These are phyloP conservation scores for Cystoderma amianthinum DNA, from an alignment of 768 basidiomycete genomes.

Conservation along the genomic window DNA sequence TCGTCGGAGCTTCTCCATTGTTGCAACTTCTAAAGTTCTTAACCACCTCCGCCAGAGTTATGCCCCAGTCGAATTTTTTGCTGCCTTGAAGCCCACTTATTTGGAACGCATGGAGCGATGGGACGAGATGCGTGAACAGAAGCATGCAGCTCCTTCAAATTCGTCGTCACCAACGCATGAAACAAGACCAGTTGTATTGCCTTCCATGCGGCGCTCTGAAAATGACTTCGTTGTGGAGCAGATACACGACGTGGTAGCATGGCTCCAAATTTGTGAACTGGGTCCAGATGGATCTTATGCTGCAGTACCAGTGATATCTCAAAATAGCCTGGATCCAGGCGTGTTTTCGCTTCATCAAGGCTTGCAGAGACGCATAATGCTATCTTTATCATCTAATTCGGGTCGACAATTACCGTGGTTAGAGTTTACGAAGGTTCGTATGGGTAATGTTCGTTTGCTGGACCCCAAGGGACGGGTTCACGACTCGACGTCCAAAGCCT, in stretches of 20 bases:
- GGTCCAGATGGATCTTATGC: conserved; percentile 77
- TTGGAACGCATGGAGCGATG: conserved; percentile 85
- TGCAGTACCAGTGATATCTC: conserved; percentile 77
- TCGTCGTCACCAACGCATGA: conserved; percentile 28
- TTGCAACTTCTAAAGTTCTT: conserved; percentile 67
- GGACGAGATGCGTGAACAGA: conserved; percentile 88
- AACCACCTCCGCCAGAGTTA: conserved; percentile 69
- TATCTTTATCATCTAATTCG: conserved; percentile 81
- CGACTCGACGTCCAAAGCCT: conserved; percentile 64
- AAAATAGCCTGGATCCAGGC: conserved; percentile 72
- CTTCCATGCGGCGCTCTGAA: conserved; percentile 89
- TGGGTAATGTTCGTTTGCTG: conserved; percentile 81
- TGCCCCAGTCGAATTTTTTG: conserved; percentile 89
- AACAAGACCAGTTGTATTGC: conserved; percentile 33
- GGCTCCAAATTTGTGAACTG: conserved; percentile 83
- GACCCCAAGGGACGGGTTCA: conserved; percentile 80
- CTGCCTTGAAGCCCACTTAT: conserved; percentile 73
- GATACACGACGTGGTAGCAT: conserved; percentile 85
- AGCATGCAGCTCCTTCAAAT: conserved; percentile 32
- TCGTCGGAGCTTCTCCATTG: conserved; percentile 74
- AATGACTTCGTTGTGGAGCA: conserved; percentile 87
- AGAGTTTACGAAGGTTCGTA: conserved; percentile 63
- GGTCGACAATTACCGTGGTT: conserved; percentile 88
- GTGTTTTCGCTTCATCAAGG: conserved; percentile 91
- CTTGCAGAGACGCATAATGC: conserved; percentile 73